Base-by-base conservation (phyloP, 192 early-diverging fungal species). In the Podila epigama region DNA sequence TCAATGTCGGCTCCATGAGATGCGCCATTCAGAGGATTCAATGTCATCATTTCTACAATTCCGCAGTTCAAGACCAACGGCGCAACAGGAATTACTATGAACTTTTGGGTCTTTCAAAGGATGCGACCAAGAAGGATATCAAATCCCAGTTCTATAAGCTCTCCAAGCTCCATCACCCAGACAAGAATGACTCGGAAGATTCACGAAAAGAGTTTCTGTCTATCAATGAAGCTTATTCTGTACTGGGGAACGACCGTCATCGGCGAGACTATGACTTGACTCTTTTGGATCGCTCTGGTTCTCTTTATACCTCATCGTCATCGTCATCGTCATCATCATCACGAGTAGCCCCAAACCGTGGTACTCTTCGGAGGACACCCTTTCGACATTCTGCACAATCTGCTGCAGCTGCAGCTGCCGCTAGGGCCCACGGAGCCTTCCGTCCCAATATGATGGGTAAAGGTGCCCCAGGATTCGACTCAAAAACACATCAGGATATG, bases 221-320 rank as follows among this genome's bases (percentile, higher is more conserved):
- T 61, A 91, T 97, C 44, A 94, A 87, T 79, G 93, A 96, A 63
- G 95, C 96, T 0, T 96, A 97, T 82, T 90, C 92, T 3, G 69
- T 92, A 2, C 75, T 97, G 33, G 81, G 87, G 12, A 86, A 92
- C 79, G 93, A 91, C 5, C 66, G 79, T 3, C 93, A 86, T 50
- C 81, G 94, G 51, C 81, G 81, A n/a, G 87, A 91, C 31, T 96
- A 96, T 73, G 96, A 97, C 75, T 81, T 87, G 40, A 71, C 86
- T 5, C 59, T 87, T 5, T 70, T 60, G 0, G 61, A 65, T 54
- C 63, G 58, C 12, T 28, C 59, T 13, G 66, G 66, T 28, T 56
- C 62, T 6, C 58, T 68, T 28, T 61, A 56, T 31, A 58, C 48
- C 5, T 40, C n/a, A 20, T 50, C 33, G 4, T 32, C 50, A 8